Base-by-base conservation (phyloP, 805 yeast species). In the Yamadazyma paraphyllophila region DNA sequence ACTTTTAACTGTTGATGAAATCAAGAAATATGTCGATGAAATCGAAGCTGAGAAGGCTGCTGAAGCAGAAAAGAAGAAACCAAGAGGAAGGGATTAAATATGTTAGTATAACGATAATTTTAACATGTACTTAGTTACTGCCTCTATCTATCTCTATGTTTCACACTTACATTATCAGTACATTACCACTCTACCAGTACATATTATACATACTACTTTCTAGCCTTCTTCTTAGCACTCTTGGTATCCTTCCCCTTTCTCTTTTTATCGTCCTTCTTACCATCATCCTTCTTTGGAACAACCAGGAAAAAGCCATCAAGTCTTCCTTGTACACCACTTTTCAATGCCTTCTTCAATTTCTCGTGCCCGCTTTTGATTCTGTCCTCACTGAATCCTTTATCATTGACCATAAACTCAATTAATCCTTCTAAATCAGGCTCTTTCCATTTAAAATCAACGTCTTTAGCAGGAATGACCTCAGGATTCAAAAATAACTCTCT, bases 321-420 rank as follows among this genome's bases (percentile, higher is more conserved):
- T 55, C 98, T 78, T 6, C 94, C 97, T 62, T 94, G 99, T 2
- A 87, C 85, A 2, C 95, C 92, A 1, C 85, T 74, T 58, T 88
- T 88, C 51, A 88, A 71, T 7, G 89, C 94, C 63, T 94, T 94
- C 54, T 81, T 79, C 56, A 94, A 75, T 63, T 92, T 85, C 34
- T 81, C 88, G 5, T 91, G 91, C 32, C 97, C 99, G 47, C 85
- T 78, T 54, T 83, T 81, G 13, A 94, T 88, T 61, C 99, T 77
- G 41, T 92, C 97, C 60, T 94, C 99, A 51, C 83, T 85, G 65
- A 94, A 94, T 0, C 96, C 96, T 61, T 92, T 91, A 48, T 89
- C 85, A 42, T 74, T 79, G 29, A 89, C 96, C 83, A 94, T 79
- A 55, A 79, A 92, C 35, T 89, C 81, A 14, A 91, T 73, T 43